Evolutionary conservation across 2,329 filamentous ascomycete species (phyloP).

Genomic region (Emergomyces pasteurianus): DNA sequence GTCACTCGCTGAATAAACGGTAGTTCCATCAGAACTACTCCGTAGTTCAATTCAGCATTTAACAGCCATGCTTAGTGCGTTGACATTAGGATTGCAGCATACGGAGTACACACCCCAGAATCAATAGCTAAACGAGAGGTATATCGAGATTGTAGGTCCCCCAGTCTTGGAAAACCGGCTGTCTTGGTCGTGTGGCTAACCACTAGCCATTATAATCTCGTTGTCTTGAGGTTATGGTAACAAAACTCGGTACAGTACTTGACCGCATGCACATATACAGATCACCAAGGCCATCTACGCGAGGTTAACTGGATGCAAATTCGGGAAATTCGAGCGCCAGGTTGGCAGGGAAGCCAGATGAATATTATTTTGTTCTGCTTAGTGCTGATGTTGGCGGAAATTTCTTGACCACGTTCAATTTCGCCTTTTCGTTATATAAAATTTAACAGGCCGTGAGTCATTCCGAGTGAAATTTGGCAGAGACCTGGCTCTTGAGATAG

Average conservation of each 20-base stretch:
- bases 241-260: background rate
- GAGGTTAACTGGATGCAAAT: background rate
- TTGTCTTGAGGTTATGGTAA: background rate
- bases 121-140: no score
- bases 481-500: no score
- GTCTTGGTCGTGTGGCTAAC: background rate
- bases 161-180: background rate
- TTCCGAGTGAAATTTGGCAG: background rate
- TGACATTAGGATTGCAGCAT: no score
- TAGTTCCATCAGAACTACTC: background rate
- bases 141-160: background rate
- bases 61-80: no score
- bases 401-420: background rate
- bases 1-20: background rate
- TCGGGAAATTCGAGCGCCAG: background rate
- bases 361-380: background rate
- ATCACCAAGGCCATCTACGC: no score
- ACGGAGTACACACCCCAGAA: no score
- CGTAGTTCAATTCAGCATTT: background rate
- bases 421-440: background rate
- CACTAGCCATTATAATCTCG: background rate
- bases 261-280: no score
- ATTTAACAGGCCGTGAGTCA: background rate
- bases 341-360: background rate
- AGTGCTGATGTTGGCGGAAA: background rate